phyloP scores from a whole-genome alignment of 2,329 filamentous ascomycete species.

The Teratosphaeria destructans region DNA sequence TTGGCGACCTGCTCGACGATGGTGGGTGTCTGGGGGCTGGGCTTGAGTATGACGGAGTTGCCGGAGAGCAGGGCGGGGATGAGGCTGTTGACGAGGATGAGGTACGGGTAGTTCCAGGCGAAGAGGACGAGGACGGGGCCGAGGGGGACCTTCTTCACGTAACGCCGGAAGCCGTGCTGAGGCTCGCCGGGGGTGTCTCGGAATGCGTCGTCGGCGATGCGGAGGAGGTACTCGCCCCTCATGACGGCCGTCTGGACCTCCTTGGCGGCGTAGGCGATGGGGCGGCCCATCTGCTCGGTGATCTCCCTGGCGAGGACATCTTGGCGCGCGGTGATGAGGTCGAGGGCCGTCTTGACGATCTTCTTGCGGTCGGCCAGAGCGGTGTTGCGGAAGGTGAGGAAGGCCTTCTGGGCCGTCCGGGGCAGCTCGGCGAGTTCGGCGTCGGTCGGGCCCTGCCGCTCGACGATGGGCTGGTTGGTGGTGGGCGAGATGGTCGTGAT shows the following conservation, averaged over 20 bases:
- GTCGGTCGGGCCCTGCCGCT: conserved; percentile 62
- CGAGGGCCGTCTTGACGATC: conserved; percentile 71
- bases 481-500: conserved; percentile 78
- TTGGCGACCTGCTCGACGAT: conserved; percentile 73
- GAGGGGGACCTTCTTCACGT: conserved; percentile 77
- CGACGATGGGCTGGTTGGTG: conserved; percentile 75
- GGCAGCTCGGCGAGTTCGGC: conserved; percentile 64
- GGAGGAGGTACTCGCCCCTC: conserved; percentile 75
- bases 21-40: conserved; percentile 88
- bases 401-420: conserved; percentile 60
- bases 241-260: conserved; percentile 80
- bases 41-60: conserved; percentile 87
- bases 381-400: conserved; percentile 66
- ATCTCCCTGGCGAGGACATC: conserved; percentile 76
- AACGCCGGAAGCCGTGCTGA: conserved; percentile 82
- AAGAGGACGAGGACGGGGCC: conserved; percentile 85
- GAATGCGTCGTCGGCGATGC: conserved; percentile 68
- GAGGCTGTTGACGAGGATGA: conserved; percentile 85
- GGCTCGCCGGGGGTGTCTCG: conserved; percentile 71
- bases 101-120: conserved; percentile 95
- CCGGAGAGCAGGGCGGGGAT: conserved; percentile 84
- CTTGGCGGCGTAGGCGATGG: conserved; percentile 74
- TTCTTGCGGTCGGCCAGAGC: conserved; percentile 63
- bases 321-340: conserved; percentile 57
- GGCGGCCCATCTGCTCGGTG: conserved; percentile 90